Base-by-base conservation (phyloP, 2,329 filamentous ascomycete genomes). In the Diaporthe ilicicola region DNA sequence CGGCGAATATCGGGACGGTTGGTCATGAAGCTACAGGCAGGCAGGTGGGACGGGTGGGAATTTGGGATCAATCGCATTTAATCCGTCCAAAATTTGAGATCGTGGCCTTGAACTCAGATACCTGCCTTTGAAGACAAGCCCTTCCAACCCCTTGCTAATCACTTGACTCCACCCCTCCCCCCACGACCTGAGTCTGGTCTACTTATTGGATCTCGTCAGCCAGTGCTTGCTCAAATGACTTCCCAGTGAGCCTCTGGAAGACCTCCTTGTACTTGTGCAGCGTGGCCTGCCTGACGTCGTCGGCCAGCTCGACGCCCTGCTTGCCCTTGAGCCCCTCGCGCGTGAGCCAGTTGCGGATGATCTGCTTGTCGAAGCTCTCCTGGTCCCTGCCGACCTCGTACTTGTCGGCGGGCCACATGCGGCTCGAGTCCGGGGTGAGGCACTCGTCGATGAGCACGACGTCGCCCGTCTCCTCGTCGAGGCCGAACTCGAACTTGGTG, bases 351-450 rank as follows among this genome's bases (percentile, higher is more conserved):
- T 98, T 91, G 44, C 95, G 86, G 75, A 97, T 81, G 77, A 88
- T 91, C 83, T 95, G 92, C 86, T 98, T 98, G 80, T 98, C 95
- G 75, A 95, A 96, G 82, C 93, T 96, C 68, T 92, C 88, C 84
- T 97, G 94, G 70, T 92, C 87, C 73, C 86, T 86, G 2, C 95
- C 94, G 22, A 93, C 82, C 78, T 90, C 87, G 79, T 95, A 97
- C 55, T 86, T 86, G 53, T 90, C 90, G 74, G 87, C 89, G 0
- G 91, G 91, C 95, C 95, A 98, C 86, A 97, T 97, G 19, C 95
- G 89, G 64, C 92, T 95, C 68, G 89, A 92, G 79, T 94, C 92
- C 2, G 94, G 94, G 9, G 94, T 97, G 59, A 97, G 84, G 27
- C 97, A 93, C 83, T 97, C 94, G 78, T 97, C 94, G 5, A 94